phyloP scores from a whole-genome alignment of 495 filamentous ascomycete species.

The Amphirosellinia nigrospora region DNA sequence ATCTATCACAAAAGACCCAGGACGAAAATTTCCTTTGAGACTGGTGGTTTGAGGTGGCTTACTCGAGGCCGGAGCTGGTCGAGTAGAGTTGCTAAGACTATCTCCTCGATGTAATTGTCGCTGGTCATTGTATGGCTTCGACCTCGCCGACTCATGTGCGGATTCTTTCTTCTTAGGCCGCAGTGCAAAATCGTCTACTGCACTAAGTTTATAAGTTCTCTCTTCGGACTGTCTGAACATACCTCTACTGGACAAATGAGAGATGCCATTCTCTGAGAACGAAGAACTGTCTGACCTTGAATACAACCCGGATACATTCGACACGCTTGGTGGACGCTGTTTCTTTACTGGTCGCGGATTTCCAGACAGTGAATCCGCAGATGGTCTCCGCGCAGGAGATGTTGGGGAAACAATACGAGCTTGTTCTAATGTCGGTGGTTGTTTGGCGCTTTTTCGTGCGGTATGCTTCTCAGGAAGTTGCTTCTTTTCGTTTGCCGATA shows the following conservation, averaged over 20 bases:
- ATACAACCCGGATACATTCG: slow-evolving; percentile 3
- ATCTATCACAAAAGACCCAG: slow-evolving; percentile 27
- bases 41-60: not conserved
- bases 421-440: not conserved
- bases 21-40: not conserved
- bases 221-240: slow-evolving; percentile 20
- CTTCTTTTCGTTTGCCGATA: slow-evolving; percentile 28
- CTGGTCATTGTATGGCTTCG: slow-evolving; percentile 20
- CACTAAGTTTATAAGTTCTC: slow-evolving; percentile 24
- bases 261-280: slow-evolving; percentile 21
- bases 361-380: slow-evolving; percentile 13
- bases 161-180: slow-evolving; percentile 32
- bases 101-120: slow-evolving; percentile 5
- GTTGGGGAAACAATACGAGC: not conserved
- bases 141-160: slow-evolving; percentile 23
- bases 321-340: slow-evolving; percentile 16
- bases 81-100: slow-evolving; percentile 3
- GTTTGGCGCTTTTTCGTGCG: slow-evolving; percentile 31
- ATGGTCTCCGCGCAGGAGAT: slow-evolving; percentile 17
- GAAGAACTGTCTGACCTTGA: slow-evolving; percentile 14
- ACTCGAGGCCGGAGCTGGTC: not conserved
- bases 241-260: slow-evolving; percentile 16
- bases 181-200: slow-evolving; percentile 37
- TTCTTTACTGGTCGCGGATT: slow-evolving; percentile 28
- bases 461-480: slow-evolving; percentile 32